Evolutionary conservation across 352 stramenopile species (phyloP).

Genomic region (Aphanomyces astaci): DNA sequence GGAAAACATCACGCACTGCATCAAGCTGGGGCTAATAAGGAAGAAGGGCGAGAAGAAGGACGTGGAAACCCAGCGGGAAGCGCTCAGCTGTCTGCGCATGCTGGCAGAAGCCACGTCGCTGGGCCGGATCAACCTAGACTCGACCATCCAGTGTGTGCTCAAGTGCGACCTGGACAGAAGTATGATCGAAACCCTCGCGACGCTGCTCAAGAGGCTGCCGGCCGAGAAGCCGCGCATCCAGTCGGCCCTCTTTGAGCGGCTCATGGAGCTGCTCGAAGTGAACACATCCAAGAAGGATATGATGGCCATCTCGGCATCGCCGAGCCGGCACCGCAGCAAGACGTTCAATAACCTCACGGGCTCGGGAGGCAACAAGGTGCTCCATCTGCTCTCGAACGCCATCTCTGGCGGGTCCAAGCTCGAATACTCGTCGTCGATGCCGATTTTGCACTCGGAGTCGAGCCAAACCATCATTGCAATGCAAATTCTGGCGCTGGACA

Average conservation of each 20-base stretch:
- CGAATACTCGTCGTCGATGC: slow-evolving; percentile 26
- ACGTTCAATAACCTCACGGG: slow-evolving; percentile 45
- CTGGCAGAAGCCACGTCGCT: slow-evolving; percentile 63
- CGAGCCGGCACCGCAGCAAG: slow-evolving; percentile 59
- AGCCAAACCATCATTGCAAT: slow-evolving; percentile 57
- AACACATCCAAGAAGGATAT: slow-evolving; percentile 34
- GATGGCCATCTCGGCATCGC: neutral
- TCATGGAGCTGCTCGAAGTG: slow-evolving; percentile 39
- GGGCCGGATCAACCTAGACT: slow-evolving; percentile 72
- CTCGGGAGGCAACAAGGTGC: slow-evolving; percentile 28
- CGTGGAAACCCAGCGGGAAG: slow-evolving; percentile 76
- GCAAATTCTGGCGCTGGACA: slow-evolving; percentile 78
- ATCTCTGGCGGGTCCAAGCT: slow-evolving; percentile 12
- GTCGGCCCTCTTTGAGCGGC: slow-evolving; percentile 74
- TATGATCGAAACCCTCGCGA: slow-evolving; percentile 74
- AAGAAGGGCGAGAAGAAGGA: slow-evolving; percentile 72
- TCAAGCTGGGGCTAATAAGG: slow-evolving; percentile 57
- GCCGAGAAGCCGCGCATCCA: slow-evolving; percentile 68
- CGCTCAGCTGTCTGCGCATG: slow-evolving; percentile 74
- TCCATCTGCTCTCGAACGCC: slow-evolving; percentile 14
- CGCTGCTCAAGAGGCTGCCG: slow-evolving; percentile 78
- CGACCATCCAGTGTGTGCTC: slow-evolving; percentile 71
- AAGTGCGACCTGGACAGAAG: slow-evolving; percentile 75
- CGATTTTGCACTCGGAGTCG: slow-evolving; percentile 30
- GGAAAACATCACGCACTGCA: slow-evolving; percentile 76